Evolutionary conservation across 1,284 basidiomycete genomes (phyloP).

Genomic region (Moesziomyces sp.): DNA sequence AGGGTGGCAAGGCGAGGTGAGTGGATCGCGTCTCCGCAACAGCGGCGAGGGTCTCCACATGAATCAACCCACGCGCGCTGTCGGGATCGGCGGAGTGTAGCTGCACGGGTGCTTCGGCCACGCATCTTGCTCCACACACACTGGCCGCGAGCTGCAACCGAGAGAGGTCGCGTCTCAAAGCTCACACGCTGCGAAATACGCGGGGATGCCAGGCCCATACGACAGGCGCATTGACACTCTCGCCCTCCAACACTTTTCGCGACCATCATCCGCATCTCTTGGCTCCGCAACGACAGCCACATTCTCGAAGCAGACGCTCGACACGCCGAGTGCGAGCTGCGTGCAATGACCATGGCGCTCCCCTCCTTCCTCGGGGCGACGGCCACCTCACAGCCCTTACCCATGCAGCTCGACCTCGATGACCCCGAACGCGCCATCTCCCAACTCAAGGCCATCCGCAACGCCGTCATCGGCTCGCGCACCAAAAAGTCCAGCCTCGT

Average conservation of each 20-base stretch:
- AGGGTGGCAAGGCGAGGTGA: background rate
- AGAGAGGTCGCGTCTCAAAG: background rate
- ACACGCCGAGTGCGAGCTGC: background rate
- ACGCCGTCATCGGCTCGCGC: constrained; percentile 50
- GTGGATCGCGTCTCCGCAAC: too few relatives aligned
- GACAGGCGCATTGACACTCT: background rate
- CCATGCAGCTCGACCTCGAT: constrained; percentile 30
- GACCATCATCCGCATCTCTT: too few relatives aligned
- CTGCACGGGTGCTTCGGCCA: background rate
- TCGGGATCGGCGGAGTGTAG: too few relatives aligned
- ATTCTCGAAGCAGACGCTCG: too few relatives aligned
- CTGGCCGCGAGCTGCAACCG: background rate
- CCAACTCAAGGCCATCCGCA: constrained; percentile 47
- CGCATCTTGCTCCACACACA: background rate
- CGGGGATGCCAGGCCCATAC: background rate
- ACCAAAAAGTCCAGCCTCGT: constrained; percentile 50
- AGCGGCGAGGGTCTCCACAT: too few relatives aligned
- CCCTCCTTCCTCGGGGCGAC: constrained; percentile 10
- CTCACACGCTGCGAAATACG: background rate
- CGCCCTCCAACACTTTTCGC: background rate
- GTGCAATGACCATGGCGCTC: constrained; percentile 24
- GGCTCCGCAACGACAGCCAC: too few relatives aligned
- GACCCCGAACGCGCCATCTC: constrained; percentile 27
- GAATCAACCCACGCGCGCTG: too few relatives aligned
- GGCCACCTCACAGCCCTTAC: constrained; percentile 4